Base-by-base conservation (phyloP, 495 filamentous ascomycete species). In the Penicillium malachiteum region DNA sequence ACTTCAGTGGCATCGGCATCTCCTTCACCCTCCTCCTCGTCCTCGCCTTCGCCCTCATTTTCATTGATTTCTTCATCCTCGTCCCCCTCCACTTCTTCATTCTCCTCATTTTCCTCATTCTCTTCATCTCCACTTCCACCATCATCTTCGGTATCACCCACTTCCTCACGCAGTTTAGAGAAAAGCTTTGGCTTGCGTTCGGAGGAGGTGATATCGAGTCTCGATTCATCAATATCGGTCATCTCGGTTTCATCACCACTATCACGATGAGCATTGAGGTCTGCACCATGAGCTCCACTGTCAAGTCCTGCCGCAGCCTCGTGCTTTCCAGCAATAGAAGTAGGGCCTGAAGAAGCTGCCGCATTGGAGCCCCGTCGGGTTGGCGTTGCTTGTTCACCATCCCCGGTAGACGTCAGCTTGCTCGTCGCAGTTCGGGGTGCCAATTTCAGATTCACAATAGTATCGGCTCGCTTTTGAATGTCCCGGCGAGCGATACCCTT, bases 181-280 rank as follows among this genome's bases (percentile, higher is more conserved):
- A 77, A 81, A 51, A 69, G 51, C 16, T 60, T 43, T 8, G 50
- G 38, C 48, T 71, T 73, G 1, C 55, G 56, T 33, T 76, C 69
- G 2, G 43, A 53, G 7, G 69, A 64, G 30, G 71, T 59, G 49
- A 70, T 78, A 41, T 82, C 76, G 3, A 80, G 78, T 34, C 69
- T 67, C 56, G 71, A 73, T 26, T 81, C 79, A 33, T 83, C 79
- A 5, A 86, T 79, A 50, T 92, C 89, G 50, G 86, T 91, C 7
- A 92, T 71, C 55, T 92, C 89, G 64, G 87, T 91, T 70, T 92
- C 89, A 58, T 91, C 89, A 0, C 86, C 89, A 48, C 82, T 87
- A 52, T 91, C 89, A 37, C 34, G 34, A 37, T 2, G 9, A 13
- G 8, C 55, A 89, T 86, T 12, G 88, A 66, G 60, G 84, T 89